These are phyloP conservation scores for Cucumis cinereus DNA, from an alignment of 306 rosid genomes.

Conservation along the genomic window DNA sequence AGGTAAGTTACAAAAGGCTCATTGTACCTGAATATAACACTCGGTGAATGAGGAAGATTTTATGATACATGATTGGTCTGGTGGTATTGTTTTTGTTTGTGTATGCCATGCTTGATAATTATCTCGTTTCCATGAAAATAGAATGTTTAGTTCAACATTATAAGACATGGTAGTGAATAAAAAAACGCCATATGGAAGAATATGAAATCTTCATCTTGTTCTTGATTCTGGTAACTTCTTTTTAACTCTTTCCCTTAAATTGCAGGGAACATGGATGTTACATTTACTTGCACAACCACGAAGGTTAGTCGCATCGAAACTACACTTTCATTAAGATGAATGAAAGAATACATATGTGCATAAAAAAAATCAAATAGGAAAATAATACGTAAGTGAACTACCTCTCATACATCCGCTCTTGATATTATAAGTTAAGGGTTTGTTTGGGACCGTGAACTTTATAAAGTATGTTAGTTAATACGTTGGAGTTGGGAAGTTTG, in stretches of 20 bases:
- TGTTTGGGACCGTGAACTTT: too few species aligned
- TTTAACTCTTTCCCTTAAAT: not conserved
- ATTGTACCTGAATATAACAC: not conserved
- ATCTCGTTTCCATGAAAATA: not conserved
- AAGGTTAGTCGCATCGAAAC: not conserved
- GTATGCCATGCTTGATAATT: not conserved
- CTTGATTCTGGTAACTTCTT: not conserved
- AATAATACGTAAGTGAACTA: too few species aligned
- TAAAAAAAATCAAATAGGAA: too few species aligned
- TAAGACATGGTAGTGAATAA: not conserved
- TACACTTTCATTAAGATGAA: too few species aligned
- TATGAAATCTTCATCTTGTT: not conserved
- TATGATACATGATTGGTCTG: not conserved
- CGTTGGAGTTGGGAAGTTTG: too few species aligned
- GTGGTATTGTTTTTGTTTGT: not conserved
- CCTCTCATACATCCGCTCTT: too few species aligned
- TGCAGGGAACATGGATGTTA: not conserved
- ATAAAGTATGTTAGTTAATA: too few species aligned
- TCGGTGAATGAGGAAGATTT: not conserved
- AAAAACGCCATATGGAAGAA: not conserved
- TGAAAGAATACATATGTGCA: too few species aligned
- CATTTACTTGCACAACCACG: not conserved
- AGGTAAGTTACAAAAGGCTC: not conserved
- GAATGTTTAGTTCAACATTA: not conserved
- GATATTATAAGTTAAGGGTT: too few species aligned